A percentile compares a stretch with the other conserved stretches of the same genome.
phyloP scores from a whole-genome alignment of 106 monocot species.

The Gastrodia elata region DNA sequence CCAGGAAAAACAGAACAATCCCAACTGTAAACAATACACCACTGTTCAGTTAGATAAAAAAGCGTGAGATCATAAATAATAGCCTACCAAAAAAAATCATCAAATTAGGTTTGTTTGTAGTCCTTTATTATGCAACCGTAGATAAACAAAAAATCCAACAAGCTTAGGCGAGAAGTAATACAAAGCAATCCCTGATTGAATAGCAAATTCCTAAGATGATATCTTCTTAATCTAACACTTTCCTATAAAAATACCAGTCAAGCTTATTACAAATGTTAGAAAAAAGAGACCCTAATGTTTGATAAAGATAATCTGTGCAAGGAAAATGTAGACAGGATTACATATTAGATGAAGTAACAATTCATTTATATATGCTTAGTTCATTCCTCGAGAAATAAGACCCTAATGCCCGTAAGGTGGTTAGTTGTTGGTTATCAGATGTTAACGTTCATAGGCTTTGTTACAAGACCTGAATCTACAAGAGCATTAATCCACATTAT shows the following conservation, averaged over 20 bases:
- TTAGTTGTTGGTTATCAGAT: no score
- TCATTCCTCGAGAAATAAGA: no score
- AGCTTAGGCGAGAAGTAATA: background rate
- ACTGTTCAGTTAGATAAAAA: background rate
- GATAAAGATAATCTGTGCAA: background rate
- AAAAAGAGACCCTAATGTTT: background rate
- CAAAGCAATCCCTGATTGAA: background rate
- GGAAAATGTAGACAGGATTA: no score
- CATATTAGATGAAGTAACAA: no score
- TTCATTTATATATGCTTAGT: no score
- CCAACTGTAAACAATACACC: conserved; percentile 43
- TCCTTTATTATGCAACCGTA: background rate
- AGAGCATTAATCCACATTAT: no score
- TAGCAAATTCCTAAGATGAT: background rate
- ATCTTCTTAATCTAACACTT: background rate
- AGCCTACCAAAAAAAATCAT: background rate
- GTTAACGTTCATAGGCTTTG: no score
- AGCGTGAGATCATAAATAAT: background rate
- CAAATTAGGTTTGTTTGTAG: background rate
- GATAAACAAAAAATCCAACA: background rate
- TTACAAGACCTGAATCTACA: no score
- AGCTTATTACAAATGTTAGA: background rate
- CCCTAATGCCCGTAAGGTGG: no score
- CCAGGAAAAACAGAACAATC: conserved; percentile 82
- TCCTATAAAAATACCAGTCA: background rate